phyloP scores from a whole-genome alignment of 768 basidiomycete genomes.

The Hydnum rufescens region DNA sequence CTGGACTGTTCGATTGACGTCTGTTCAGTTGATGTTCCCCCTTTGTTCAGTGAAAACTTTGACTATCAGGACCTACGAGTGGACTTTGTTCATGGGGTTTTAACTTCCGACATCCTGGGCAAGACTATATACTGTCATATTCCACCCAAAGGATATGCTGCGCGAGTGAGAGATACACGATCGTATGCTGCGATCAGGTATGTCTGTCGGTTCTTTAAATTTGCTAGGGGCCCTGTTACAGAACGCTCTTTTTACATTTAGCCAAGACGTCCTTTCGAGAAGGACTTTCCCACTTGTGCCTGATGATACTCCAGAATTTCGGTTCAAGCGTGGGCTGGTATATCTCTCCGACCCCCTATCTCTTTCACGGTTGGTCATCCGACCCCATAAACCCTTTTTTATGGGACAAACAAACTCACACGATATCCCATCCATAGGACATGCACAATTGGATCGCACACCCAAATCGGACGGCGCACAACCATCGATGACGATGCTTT shows the following conservation, averaged over 20 bases:
- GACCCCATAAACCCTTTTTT: neutral
- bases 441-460: constrained; percentile 60
- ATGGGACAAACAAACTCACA: neutral
- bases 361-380: constrained; percentile 46
- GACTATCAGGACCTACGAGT: constrained; percentile 82
- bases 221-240: constrained; percentile 5
- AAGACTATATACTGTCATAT: constrained; percentile 88
- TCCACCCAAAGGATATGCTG: constrained; percentile 76
- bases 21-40: constrained; percentile 89
- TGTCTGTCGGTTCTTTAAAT: constrained; percentile 6
- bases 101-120: constrained; percentile 86
- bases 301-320: constrained; percentile 73
- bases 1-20: constrained; percentile 82
- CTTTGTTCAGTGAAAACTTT: constrained; percentile 95
- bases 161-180: constrained; percentile 80
- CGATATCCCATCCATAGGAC: constrained; percentile 30
- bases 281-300: constrained; percentile 95
- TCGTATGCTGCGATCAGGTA: constrained; percentile 83
- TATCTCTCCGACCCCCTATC: constrained; percentile 70
- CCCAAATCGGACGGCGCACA: constrained; percentile 66
- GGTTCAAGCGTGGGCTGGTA: constrained; percentile 71
- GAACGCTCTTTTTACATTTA: constrained; percentile 23
- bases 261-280: constrained; percentile 80
- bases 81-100: constrained; percentile 85
- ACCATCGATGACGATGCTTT: constrained; percentile 45